Conservation (phyloP, 306 rosid species). For the Gleditsia sinensis region DNA sequence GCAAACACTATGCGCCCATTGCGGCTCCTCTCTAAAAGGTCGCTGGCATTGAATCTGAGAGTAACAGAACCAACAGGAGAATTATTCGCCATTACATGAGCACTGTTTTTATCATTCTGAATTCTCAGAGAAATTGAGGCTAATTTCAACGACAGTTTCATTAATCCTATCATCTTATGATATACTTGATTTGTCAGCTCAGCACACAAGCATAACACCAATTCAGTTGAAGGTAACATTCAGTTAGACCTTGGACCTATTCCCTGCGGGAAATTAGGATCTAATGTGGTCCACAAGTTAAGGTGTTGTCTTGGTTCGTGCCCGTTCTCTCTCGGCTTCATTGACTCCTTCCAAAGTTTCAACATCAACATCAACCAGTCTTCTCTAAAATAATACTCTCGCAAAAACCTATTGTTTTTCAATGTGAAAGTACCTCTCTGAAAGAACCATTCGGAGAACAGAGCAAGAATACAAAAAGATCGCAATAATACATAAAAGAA, state of each 20-base stretch:
- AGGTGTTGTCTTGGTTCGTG: background rate
- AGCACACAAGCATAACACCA: too few species aligned
- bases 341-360: conserved; percentile 3
- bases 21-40: conserved; percentile 69
- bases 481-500: background rate
- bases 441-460: too few species aligned
- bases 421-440: too few species aligned
- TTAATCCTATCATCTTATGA: too few species aligned
- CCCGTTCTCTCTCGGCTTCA: background rate
- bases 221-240: background rate
- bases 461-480: background rate
- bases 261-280: conserved; percentile 14
- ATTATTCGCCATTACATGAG: background rate
- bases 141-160: background rate
- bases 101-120: background rate
- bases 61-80: background rate
- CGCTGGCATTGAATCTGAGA: conserved; percentile 78
- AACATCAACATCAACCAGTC: background rate
- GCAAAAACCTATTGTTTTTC: too few species aligned
- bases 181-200: too few species aligned
- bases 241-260: background rate
- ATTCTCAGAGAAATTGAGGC: too few species aligned
- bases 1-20: conserved; percentile 87
- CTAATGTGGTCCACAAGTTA: background rate
- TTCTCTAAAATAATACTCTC: background rate